A percentile compares a stretch with the other conserved stretches of the same genome.
Evolutionary conservation across 2,329 filamentous ascomycete species (phyloP).

Genomic region (Graphilbum sp.): DNA sequence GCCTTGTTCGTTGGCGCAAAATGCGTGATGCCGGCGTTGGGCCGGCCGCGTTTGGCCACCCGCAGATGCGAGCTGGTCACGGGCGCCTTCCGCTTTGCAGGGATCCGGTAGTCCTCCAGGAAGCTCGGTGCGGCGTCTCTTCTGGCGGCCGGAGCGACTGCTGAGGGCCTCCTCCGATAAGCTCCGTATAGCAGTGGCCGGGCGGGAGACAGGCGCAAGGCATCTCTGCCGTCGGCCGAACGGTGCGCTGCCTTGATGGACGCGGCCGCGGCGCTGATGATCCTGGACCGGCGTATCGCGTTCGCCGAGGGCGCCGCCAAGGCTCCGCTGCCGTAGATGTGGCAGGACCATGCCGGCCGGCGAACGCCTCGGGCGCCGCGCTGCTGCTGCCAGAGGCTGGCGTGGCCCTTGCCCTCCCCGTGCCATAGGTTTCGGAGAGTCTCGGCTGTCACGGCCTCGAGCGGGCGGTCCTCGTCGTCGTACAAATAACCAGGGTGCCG

Average conservation of each 20-base stretch:
- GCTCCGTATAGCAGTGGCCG: neutral
- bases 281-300: constrained; percentile 1
- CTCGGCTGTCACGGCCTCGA: constrained; percentile 6
- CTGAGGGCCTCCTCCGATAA: neutral
- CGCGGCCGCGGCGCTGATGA: constrained; percentile 5
- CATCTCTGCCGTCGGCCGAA: constrained; percentile 1
- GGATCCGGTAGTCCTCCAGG: neutral
- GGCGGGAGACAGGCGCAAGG: neutral
- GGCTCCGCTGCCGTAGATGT: neutral
- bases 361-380: too few relatives aligned
- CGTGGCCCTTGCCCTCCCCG: neutral
- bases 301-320: neutral
- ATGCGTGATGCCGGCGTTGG: too few relatives aligned
- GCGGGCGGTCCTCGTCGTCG: constrained; percentile 8
- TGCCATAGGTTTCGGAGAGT: constrained; percentile 5
- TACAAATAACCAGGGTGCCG: constrained; percentile 13
- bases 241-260: constrained; percentile 6
- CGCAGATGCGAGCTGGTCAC: neutral
- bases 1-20: too few relatives aligned
- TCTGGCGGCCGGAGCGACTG: neutral
- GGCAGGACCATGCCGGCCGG: constrained; percentile 1
- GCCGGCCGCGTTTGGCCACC: neutral
- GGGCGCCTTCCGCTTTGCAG: constrained; percentile 8
- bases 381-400: neutral
- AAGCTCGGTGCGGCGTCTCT: neutral